phyloP scores from a whole-genome alignment of 106 monocot genomes.

The Posidonia australis region DNA sequence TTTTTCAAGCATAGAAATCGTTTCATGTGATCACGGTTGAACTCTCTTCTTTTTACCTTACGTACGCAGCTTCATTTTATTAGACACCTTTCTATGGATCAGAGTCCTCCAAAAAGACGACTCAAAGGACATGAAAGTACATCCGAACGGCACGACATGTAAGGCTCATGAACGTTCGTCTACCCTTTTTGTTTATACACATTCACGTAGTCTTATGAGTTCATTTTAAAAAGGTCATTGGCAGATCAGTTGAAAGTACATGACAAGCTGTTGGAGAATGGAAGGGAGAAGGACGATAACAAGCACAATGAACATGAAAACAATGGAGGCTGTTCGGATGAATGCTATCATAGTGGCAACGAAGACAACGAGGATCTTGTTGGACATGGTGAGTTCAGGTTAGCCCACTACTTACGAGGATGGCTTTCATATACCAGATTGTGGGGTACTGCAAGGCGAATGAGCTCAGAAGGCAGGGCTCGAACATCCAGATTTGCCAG shows the following conservation, averaged over 20 bases:
- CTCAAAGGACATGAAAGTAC: background rate
- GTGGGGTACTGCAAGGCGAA: background rate
- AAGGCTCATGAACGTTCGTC: background rate
- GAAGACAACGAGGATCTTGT: background rate
- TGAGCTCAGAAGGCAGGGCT: background rate
- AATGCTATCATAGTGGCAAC: background rate
- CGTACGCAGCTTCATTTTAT: constrained; percentile 22
- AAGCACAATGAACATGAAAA: background rate
- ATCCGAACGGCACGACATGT: background rate
- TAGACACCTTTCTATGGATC: constrained; percentile 1
- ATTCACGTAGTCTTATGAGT: too few relatives aligned
- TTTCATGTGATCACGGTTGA: too few relatives aligned
- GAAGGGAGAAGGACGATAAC: too few relatives aligned
- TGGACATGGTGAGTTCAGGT: background rate
- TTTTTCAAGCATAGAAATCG: too few relatives aligned
- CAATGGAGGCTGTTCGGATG: background rate
- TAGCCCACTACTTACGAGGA: constrained; percentile 1
- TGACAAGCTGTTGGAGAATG: too few relatives aligned
- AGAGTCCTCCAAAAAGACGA: background rate
- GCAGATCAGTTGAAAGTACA: too few relatives aligned
- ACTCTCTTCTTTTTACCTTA: background rate
- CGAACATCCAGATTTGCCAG: background rate
- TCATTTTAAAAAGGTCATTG: too few relatives aligned
- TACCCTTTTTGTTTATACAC: too few relatives aligned
- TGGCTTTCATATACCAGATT: constrained; percentile 12